Evolutionary conservation across 306 rosid genomes (phyloP).

Genomic region (Abrus pulchellus): DNA sequence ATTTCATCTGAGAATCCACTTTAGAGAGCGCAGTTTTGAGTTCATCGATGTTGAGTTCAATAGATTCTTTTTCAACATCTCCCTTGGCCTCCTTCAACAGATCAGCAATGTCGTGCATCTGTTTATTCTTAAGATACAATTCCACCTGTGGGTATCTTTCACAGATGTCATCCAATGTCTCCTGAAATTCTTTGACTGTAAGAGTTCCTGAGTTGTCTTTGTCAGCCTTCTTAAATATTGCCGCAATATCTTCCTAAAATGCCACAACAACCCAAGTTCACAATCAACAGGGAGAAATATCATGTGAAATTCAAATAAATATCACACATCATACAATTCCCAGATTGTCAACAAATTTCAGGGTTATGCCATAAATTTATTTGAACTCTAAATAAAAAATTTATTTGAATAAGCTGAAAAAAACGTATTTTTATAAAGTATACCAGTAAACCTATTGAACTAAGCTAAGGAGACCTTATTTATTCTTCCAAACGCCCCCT

Average conservation of each 20-base stretch:
- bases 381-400: no score
- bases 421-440: no score
- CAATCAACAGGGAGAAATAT: conserved; percentile 29
- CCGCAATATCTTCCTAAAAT: conserved; percentile 82
- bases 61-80: conserved; percentile 66
- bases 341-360: background rate
- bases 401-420: no score
- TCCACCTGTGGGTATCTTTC: conserved; percentile 96
- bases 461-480: no score
- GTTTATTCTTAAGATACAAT: conserved; percentile 80
- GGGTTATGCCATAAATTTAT: no score
- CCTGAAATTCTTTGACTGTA: conserved; percentile 76
- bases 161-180: conserved; percentile 78
- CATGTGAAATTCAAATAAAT: conserved; percentile 33
- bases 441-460: no score
- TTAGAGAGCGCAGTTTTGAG: conserved; percentile 79
- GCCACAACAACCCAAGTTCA: conserved; percentile 40
- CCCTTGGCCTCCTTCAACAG: conserved; percentile 75
- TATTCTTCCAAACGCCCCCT: no score
- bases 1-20: conserved; percentile 95
- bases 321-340: conserved; percentile 1
- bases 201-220: conserved; percentile 94
- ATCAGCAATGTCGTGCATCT: conserved; percentile 71
- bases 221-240: conserved; percentile 89
- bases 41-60: conserved; percentile 80